Evolutionary conservation across 2,329 filamentous ascomycete genomes (phyloP).

Genomic region (Fusarium armeniacum): DNA sequence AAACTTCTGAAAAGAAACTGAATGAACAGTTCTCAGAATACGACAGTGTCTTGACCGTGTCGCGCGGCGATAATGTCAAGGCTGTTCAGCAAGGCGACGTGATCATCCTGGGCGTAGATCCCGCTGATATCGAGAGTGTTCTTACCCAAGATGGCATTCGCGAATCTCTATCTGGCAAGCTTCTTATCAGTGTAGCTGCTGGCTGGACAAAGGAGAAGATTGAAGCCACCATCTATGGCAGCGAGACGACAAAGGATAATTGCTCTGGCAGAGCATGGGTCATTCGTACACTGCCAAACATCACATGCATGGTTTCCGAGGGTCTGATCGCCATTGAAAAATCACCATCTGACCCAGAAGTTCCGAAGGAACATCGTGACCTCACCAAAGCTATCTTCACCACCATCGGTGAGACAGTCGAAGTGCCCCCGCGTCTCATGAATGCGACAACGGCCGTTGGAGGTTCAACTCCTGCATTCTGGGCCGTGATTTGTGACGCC

Average conservation of each 20-base stretch:
- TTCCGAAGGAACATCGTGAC: conserved; percentile 42
- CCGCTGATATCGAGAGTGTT: conserved; percentile 57
- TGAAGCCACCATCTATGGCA: conserved; percentile 55
- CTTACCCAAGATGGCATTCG: conserved; percentile 56
- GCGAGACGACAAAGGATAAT: conserved; percentile 33
- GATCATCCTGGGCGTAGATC: conserved; percentile 63
- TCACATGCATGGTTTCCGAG: conserved; percentile 53
- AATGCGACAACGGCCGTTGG: conserved; percentile 71
- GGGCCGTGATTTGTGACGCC: conserved; percentile 69
- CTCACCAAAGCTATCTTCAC: conserved; percentile 64
- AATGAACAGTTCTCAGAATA: conserved; percentile 40
- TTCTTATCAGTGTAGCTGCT: conserved; percentile 66
- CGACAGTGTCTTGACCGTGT: conserved; percentile 36
- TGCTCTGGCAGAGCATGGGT: conserved; percentile 43
- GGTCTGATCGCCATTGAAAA: conserved; percentile 54
- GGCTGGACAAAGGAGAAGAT: conserved; percentile 62
- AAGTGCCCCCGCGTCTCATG: conserved; percentile 66
- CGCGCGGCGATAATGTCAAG: conserved; percentile 53
- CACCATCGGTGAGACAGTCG: conserved; percentile 66
- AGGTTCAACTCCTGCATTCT: conserved; percentile 72
- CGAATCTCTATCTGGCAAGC: conserved; percentile 59
- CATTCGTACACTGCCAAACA: conserved; percentile 55
- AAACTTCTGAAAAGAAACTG: conserved; percentile 44
- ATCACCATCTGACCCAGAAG: conserved; percentile 29
- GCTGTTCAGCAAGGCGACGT: conserved; percentile 57